Evolutionary conservation across 2,329 filamentous ascomycete genomes (phyloP), one percentile per base, ranked within the genome.

Genomic region (Trichocomaceae sp.): DNA sequence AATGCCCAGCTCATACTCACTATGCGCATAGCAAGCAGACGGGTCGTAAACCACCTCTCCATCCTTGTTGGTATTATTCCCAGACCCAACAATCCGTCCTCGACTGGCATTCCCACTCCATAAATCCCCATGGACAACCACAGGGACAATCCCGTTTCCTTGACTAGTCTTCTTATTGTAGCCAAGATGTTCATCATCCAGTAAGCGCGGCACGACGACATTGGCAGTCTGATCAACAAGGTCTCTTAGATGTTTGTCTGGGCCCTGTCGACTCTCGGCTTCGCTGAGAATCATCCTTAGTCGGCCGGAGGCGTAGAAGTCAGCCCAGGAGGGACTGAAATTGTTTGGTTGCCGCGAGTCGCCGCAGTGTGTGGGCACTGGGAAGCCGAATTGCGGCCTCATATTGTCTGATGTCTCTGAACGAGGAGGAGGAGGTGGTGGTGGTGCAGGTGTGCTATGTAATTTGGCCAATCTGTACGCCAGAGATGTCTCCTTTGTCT

Each of bases 1-100:
- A 61, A 95, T 96, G 0, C 92, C 92, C 51, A 95, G 75, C 62
- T 96, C 92, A 69, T 86, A 96, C 75, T 97, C 92, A 1, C 80
- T 86, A 68, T 96, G 91, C 1, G 86, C 89, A 66, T 95, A 96
- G 59, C 87, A 87, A 42, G 83, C 81, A 2, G 86, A 86, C 0
- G 90, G 84, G 66, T 96, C 92, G 66, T 84, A 96, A 1, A 95
- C 82, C 0, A 26, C 77, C 39, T 72, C 59, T 7, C 61, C 71
- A 26, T 66, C 72, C 31, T 67, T 62, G 23, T 69, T 23, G 64
- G 5, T n/a, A n/a, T n/a, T n/a, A n/a, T 60, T 26, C 23, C 60
- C 63, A 15, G 50, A 35, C 0, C 74, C 71, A 3, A 75, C 75
- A 51, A 95, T 85, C 42, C 75, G 76, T 0, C 87, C 90, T 3